Evolutionary conservation across 805 yeast species (phyloP).

Genomic region (Wickerhamomyces bisporus): DNA sequence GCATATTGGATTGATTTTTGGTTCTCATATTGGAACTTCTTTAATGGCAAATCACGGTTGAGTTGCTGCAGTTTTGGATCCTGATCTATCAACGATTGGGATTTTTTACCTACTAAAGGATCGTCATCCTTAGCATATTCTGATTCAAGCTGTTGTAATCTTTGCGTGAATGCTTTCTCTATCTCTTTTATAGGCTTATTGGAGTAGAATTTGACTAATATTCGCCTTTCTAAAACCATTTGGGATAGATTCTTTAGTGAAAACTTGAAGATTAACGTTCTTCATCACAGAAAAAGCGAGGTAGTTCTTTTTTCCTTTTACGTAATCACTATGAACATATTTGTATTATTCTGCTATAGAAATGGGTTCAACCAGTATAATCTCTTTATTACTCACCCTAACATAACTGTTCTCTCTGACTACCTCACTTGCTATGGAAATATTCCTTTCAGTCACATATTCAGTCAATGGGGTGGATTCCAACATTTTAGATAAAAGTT

Average conservation of each 20-base stretch:
- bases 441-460: neutral
- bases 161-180: conserved; percentile 20
- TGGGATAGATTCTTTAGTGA: too few relatives aligned
- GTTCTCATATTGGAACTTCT: conserved; percentile 32
- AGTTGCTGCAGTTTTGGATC: conserved; percentile 21
- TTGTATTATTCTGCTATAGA: too few relatives aligned
- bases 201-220: neutral
- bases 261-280: too few relatives aligned
- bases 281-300: too few relatives aligned
- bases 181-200: conserved; percentile 4
- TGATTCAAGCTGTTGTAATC: conserved; percentile 23
- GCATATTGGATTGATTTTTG: conserved; percentile 37
- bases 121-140: conserved; percentile 20
- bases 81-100: conserved; percentile 21
- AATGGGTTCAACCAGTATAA: conserved; percentile 1
- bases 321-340: neutral
- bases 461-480: neutral
- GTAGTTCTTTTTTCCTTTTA: too few relatives aligned
- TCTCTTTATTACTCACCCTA: conserved; percentile 1
- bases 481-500: neutral
- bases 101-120: conserved; percentile 20
- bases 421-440: neutral
- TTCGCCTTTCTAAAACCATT: too few relatives aligned
- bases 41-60: conserved; percentile 26
- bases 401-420: neutral